Base-by-base conservation (phyloP, 176 grass and related monocot genomes). In the Poa annua region DNA sequence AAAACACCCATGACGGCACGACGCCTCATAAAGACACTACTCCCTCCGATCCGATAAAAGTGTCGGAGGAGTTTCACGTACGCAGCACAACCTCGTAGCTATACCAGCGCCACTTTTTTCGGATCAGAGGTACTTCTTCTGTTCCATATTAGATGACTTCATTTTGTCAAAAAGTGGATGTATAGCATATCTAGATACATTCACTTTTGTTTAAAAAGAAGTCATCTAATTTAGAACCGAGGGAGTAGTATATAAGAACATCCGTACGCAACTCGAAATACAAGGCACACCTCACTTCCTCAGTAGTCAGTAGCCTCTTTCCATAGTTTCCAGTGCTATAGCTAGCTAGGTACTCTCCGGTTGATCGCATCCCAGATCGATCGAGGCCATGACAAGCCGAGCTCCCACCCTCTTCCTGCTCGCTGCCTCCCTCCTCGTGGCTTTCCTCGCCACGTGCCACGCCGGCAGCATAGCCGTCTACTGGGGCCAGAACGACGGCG, bases 401-500 rank as follows among this genome's bases (percentile, higher is more conserved):
- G 26, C 45, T 13, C 62, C 65, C 8, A 8, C 82, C 33, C 55
- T 56, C 20, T 47, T 85, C 5, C 64, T 38, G 54, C 85, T 91
- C 64, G 38, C 21, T 4, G 44, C 56, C 15, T 1, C 81, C 15
- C 11, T 79, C 19, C 1, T 81, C 0, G 49, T 36, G 78, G 68
- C 57, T 13, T 67, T 94, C 65, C 15, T 82, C 0, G 77, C 41
- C 29, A 85, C 78, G 12, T 79, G 81, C 76, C 87, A 92, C 1
- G 87, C 84, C 68, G 92, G 92, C 48, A 19, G 77, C 47, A 90
- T 94, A 14, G 81, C 92, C 1, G 56, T 92, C 14, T 94, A 92
- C 59, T 94, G 87, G 92, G 92, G 89, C 33, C 84, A 92, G 76
- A 92, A 92, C 80, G 83, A 72, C 71, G 57, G 54, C 45, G 92